Conservation (phyloP, 2,329 filamentous ascomycete genomes). For the Gnomoniopsis smithogilvyi region DNA sequence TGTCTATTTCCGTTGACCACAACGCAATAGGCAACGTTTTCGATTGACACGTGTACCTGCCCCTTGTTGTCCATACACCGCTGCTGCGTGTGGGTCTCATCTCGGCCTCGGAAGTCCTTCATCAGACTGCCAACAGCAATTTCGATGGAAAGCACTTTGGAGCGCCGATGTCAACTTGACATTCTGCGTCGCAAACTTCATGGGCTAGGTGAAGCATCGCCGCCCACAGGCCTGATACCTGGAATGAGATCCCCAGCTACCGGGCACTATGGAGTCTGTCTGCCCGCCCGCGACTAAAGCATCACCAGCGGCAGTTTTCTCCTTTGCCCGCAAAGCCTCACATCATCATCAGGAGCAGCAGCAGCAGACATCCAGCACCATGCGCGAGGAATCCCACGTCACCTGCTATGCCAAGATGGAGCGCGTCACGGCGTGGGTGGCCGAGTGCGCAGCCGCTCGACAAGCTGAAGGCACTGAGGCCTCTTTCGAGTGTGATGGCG, state of each 20-base stretch:
- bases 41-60: neutral
- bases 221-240: too few species aligned
- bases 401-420: neutral
- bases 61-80: neutral
- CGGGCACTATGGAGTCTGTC: too few species aligned
- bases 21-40: neutral
- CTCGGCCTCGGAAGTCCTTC: too few species aligned
- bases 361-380: neutral
- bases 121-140: too few species aligned
- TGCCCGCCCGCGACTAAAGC: neutral
- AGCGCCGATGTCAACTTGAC: too few species aligned
- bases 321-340: too few species aligned
- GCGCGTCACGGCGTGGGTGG: neutral
- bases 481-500: slow-evolving; percentile 1
- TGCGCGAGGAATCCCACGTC: neutral
- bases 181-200: too few species aligned
- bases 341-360: neutral
- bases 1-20: neutral
- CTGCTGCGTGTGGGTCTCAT: neutral
- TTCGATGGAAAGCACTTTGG: too few species aligned
- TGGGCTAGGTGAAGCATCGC: too few species aligned
- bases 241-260: too few species aligned
- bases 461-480: neutral
- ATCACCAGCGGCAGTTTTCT: neutral
- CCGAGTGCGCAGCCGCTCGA: neutral